Percentiles rank a stretch among this genome's conserved stretches.
phyloP scores from a whole-genome alignment of 2,329 filamentous ascomycete genomes.

The Ophiostoma himal-ulmi region DNA sequence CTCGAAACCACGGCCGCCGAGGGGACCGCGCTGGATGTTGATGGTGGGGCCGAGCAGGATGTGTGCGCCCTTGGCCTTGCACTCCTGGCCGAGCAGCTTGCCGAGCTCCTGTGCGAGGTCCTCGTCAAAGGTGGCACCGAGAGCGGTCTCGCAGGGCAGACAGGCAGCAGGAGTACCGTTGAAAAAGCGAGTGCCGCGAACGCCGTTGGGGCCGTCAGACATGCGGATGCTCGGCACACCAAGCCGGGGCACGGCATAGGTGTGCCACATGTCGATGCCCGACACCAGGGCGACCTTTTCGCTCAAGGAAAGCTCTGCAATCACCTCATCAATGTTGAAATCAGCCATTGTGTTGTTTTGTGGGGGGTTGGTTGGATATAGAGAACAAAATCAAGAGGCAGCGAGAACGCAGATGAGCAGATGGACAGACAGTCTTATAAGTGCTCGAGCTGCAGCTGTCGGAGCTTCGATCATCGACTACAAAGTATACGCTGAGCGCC shows the following conservation, averaged over 20 bases:
- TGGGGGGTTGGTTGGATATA: neutral
- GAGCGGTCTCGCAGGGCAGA: constrained; percentile 40
- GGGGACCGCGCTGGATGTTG: constrained; percentile 37
- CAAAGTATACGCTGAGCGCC: neutral
- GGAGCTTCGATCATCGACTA: neutral
- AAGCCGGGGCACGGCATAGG: constrained; percentile 30
- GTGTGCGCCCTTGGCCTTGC: constrained; percentile 61
- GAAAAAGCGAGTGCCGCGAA: constrained; percentile 33
- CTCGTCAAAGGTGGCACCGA: constrained; percentile 62
- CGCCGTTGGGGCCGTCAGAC: constrained; percentile 35
- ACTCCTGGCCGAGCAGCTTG: constrained; percentile 60
- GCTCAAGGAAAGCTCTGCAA: constrained; percentile 17
- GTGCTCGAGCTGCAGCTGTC: neutral
- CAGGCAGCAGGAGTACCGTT: constrained; percentile 41
- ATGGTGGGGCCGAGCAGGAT: constrained; percentile 58
- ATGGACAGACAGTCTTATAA: neutral
- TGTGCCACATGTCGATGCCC: constrained; percentile 33
- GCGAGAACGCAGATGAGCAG: neutral
- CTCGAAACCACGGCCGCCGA: constrained; percentile 39
- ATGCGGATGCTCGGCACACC: constrained; percentile 33
- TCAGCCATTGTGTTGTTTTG: constrained; percentile 5
- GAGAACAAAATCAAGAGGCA: neutral
- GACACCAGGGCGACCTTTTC: constrained; percentile 27
- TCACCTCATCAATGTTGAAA: constrained; percentile 20
- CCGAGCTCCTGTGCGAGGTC: constrained; percentile 58